Percentiles rank a stretch among this genome's conserved stretches.
Conservation (phyloP, 2,329 filamentous ascomycete species). For the Aspergillus sp. region DNA sequence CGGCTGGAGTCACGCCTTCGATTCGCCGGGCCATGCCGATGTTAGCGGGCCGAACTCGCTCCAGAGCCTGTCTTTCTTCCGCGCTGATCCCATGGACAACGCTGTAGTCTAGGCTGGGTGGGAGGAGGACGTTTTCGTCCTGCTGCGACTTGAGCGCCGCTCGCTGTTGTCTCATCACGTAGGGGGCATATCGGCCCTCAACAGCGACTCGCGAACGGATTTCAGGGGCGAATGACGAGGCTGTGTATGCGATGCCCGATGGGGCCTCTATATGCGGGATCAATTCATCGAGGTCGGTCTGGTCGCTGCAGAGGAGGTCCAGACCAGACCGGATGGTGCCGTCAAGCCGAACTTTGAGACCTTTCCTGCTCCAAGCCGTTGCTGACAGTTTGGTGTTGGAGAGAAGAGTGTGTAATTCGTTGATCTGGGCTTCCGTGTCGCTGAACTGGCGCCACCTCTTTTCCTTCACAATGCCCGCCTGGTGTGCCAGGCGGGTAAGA, state of each 20-base stretch:
- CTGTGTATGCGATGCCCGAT: constrained; percentile 41
- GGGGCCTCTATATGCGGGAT: constrained; percentile 49
- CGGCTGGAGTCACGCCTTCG: constrained; percentile 65
- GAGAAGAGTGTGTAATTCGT: constrained; percentile 63
- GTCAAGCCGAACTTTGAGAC: constrained; percentile 69
- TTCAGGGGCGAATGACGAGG: constrained; percentile 50
- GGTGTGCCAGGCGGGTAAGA: constrained; percentile 74
- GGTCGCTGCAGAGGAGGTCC: constrained; percentile 72
- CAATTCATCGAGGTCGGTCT: constrained; percentile 60
- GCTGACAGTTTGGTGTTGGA: constrained; percentile 58
- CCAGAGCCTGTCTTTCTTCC: constrained; percentile 73
- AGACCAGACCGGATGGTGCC: constrained; percentile 68
- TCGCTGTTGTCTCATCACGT: constrained; percentile 70
- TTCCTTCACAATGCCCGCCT: constrained; percentile 76
- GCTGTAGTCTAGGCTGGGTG: constrained; percentile 74
- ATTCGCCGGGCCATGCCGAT: constrained; percentile 85
- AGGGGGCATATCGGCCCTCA: constrained; percentile 83
- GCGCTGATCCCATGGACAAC: constrained; percentile 71
- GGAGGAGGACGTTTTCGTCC: constrained; percentile 74
- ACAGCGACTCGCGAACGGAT: constrained; percentile 72
- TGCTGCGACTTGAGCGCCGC: constrained; percentile 67
- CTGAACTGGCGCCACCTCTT: constrained; percentile 71
- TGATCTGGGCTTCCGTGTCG: constrained; percentile 66
- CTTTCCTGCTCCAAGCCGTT: constrained; percentile 66
- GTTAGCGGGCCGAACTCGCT: constrained; percentile 72